A percentile compares a stretch with the other conserved stretches of the same genome.
Evolutionary conservation across 495 filamentous ascomycete genomes (phyloP).

Genomic region (Chaetomidium leptoderma): DNA sequence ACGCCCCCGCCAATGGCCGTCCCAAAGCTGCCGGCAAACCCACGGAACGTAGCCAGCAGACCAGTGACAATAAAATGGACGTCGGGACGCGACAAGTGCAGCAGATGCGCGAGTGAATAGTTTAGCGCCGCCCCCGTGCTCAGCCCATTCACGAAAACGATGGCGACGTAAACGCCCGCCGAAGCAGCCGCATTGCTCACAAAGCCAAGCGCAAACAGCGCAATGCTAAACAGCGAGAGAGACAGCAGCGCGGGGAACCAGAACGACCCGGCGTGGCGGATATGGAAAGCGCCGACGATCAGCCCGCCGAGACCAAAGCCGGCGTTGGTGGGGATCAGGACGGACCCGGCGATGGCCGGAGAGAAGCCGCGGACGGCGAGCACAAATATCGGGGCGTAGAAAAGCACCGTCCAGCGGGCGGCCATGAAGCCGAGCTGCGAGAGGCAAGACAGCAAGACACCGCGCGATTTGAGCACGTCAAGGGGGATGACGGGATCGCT

Average conservation of each 20-base stretch:
- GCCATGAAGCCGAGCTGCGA: constrained; percentile 69
- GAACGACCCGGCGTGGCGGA: constrained; percentile 61
- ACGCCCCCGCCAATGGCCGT: constrained; percentile 72
- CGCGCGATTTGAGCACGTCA: constrained; percentile 55
- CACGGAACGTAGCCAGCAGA: constrained; percentile 65
- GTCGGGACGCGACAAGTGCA: constrained; percentile 58
- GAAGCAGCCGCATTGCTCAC: constrained; percentile 48
- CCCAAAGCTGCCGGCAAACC: constrained; percentile 71
- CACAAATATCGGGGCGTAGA: constrained; percentile 70
- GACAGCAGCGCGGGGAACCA: constrained; percentile 55
- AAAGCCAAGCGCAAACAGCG: constrained; percentile 47
- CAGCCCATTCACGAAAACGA: constrained; percentile 63
- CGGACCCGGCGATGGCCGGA: constrained; percentile 62
- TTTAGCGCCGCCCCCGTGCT: constrained; percentile 66
- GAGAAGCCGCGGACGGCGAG: constrained; percentile 63
- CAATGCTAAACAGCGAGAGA: constrained; percentile 51
- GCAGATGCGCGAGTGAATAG: constrained; percentile 70
- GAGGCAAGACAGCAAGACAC: constrained; percentile 62
- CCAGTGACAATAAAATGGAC: constrained; percentile 68
- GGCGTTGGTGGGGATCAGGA: constrained; percentile 69
- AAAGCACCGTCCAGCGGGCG: constrained; percentile 70
- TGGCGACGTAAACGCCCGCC: constrained; percentile 45
- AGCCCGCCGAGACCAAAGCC: constrained; percentile 70
- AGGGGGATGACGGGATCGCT: constrained; percentile 69
- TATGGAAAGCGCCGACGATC: constrained; percentile 64